These are phyloP conservation scores for Colletotrichum eleusines DNA, from an alignment of 2,329 filamentous ascomycete genomes.

Conservation along the genomic window DNA sequence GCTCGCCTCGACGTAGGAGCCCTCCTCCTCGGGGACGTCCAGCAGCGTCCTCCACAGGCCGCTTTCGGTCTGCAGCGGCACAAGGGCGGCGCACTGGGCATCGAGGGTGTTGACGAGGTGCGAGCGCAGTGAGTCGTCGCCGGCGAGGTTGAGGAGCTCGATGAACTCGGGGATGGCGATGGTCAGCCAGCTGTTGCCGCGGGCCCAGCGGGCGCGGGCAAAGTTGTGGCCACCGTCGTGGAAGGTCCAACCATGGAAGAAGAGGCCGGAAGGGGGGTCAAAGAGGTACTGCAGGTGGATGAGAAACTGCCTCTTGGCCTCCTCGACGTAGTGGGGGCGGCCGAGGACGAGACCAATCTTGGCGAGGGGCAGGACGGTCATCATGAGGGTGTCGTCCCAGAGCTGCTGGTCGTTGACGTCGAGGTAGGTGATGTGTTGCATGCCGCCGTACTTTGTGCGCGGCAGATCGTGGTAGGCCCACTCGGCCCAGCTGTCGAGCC, in stretches of 20 bases:
- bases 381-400: slow-evolving; percentile 91
- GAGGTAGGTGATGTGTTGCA: slow-evolving; percentile 82
- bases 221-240: slow-evolving; percentile 74
- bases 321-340: slow-evolving; percentile 79
- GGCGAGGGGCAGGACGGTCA: slow-evolving; percentile 84
- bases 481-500: slow-evolving; percentile 85
- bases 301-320: slow-evolving; percentile 83
- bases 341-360: slow-evolving; percentile 81
- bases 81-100: slow-evolving; percentile 76
- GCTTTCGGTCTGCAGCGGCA: slow-evolving; percentile 67
- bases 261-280: slow-evolving; percentile 77
- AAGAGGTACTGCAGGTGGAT: slow-evolving; percentile 84
- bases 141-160: slow-evolving; percentile 74
- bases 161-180: slow-evolving; percentile 88
- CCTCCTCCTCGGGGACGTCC: slow-evolving; percentile 73
- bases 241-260: slow-evolving; percentile 88
- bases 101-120: slow-evolving; percentile 73
- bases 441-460: slow-evolving; percentile 76
- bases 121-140: slow-evolving; percentile 72
- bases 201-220: slow-evolving; percentile 67
- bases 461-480: slow-evolving; percentile 84
- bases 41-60: slow-evolving; percentile 83
- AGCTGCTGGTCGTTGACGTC: slow-evolving; percentile 79
- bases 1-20: slow-evolving; percentile 81
- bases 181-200: slow-evolving; percentile 80